A percentile compares a stretch with the other conserved stretches of the same genome.
Conservation (phyloP, 306 rosid genomes). For the Glycine latifolia region DNA sequence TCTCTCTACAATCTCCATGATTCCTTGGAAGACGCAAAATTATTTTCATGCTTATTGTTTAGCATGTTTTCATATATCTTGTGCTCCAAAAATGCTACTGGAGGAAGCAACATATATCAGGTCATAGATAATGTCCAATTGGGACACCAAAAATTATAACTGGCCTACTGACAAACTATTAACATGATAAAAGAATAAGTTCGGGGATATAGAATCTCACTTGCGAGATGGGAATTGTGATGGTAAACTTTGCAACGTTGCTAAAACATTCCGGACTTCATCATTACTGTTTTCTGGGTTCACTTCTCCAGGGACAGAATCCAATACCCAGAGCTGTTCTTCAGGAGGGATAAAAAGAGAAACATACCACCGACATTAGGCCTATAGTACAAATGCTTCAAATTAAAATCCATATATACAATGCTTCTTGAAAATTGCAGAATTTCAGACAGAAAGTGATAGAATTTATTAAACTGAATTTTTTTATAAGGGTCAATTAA, state of each 20-base stretch:
- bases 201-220: slow-evolving; percentile 57
- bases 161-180: not conserved
- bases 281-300: slow-evolving; percentile 60
- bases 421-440: not conserved
- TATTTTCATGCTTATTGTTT: slow-evolving; percentile 15
- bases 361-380: slow-evolving; percentile 1
- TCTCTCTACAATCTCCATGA: not conserved
- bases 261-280: slow-evolving; percentile 75
- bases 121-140: not conserved
- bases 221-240: slow-evolving; percentile 71
- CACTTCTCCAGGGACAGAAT: slow-evolving; percentile 86
- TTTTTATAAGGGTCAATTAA: not conserved
- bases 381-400: slow-evolving; percentile 19
- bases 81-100: not conserved
- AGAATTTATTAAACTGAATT: not conserved
- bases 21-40: not conserved
- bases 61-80: not conserved
- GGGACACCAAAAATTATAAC: not conserved
- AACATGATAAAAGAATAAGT: slow-evolving; percentile 2
- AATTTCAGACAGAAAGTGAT: slow-evolving; percentile 1
- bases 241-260: slow-evolving; percentile 79
- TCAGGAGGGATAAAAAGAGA: slow-evolving; percentile 53
- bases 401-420: slow-evolving; percentile 8
- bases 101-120: slow-evolving; percentile 6
- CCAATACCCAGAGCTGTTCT: slow-evolving; percentile 95